Evolutionary conservation across 441 rosid genomes (phyloP), one percentile per base, ranked within the genome.

Genomic region (Erodium texanum): DNA sequence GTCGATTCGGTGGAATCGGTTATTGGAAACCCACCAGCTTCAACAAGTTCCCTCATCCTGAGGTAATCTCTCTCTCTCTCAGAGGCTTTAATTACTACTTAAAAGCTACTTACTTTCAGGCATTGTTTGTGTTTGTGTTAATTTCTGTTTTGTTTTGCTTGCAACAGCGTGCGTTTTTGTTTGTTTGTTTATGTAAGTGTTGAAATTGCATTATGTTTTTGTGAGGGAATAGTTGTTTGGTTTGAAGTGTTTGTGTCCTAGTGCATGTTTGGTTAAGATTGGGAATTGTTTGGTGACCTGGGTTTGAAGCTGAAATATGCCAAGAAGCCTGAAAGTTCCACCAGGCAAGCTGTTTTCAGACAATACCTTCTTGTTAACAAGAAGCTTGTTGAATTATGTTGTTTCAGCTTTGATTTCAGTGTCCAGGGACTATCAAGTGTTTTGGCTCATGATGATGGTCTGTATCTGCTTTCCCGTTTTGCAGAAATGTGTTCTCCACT

Each of bases 1-100:
- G 74, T 73, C 87, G 89, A 7, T 93, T 93, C 65, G 96, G 99
- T 58, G 99, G 97, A 5, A 68, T 88, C 64, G 97, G 99, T 66
- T 85, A 73, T 81, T 90, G 97, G 99, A 93, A 89, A 74, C 95
- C 96, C 70, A 80, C 83, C 61, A 83, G 11, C 11, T 38, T 74
- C 1, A 77, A 59, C 65, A 81, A 68, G 74, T 54, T 74, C 34
- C 70, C 23, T 14, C 80, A 73, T 62, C 5, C 82, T 34, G 82
- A 84, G 85, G 82, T 85, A 54, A 66, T 27, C 52, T 65, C 22
- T 58, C 68, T 71, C 77, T 27, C 29, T 27, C 29, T 27, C 29
- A 1, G 29, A 27, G 29, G 29, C 29, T 27, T 27, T 27, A 27
- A 27, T 27, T 27, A 27, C 29, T 4, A 27, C 2, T 27, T 1